Conservation (phyloP, 2,329 filamentous ascomycete species). For the Macrophomina phaseolina region DNA sequence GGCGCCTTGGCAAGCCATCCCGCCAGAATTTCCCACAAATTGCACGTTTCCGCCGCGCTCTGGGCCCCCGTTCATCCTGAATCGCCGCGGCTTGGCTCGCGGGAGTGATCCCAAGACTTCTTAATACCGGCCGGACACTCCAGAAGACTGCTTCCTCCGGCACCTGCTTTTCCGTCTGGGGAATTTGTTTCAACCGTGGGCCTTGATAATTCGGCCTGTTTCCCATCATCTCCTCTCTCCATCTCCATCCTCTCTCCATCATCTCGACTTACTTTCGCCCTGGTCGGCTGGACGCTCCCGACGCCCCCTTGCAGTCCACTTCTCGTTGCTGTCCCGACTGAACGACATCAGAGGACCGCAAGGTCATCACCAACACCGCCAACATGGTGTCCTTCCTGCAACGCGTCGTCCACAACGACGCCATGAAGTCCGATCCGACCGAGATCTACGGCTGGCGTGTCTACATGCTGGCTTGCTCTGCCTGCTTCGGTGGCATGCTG, state of each 20-base stretch:
- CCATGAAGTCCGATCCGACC: slow-evolving; percentile 70
- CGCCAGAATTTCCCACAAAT: slow-evolving; percentile 23
- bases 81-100: slow-evolving; percentile 13
- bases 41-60: slow-evolving; percentile 10
- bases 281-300: background rate
- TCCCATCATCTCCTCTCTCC: background rate
- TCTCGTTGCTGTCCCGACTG: background rate
- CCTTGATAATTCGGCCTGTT: slow-evolving; percentile 6
- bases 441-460: slow-evolving; percentile 75
- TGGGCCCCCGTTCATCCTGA: slow-evolving; percentile 14
- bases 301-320: background rate
- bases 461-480: slow-evolving; percentile 66
- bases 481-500: slow-evolving; percentile 72
- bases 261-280: background rate
- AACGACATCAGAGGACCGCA: background rate
- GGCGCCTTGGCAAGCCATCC: slow-evolving; percentile 23
- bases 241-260: background rate
- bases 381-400: slow-evolving; percentile 50
- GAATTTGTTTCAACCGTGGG: slow-evolving; percentile 2
- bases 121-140: background rate
- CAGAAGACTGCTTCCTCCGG: background rate
- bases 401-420: slow-evolving; percentile 70
- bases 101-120: background rate
- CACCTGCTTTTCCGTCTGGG: slow-evolving; percentile 7
- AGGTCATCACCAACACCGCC: slow-evolving; percentile 11